A percentile compares a stretch with the other conserved stretches of the same genome.
Conservation (phyloP, 495 filamentous ascomycete genomes). For the Talaromyces nanjingensis region DNA sequence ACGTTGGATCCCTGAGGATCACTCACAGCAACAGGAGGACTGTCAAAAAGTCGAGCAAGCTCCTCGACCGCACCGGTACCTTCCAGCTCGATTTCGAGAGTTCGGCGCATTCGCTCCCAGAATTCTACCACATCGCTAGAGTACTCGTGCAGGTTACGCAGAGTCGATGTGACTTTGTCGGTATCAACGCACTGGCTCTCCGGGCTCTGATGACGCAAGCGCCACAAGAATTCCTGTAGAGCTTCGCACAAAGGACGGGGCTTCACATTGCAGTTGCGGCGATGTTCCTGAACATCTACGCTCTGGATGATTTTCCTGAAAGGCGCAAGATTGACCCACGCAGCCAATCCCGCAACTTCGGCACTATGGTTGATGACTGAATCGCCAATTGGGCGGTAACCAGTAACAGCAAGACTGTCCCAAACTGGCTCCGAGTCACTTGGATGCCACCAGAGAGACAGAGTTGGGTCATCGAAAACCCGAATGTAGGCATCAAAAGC, state of each 20-base stretch:
- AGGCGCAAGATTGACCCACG: slow-evolving; percentile 53
- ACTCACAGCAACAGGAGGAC: slow-evolving; percentile 15
- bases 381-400: slow-evolving; percentile 47
- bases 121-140: slow-evolving; percentile 42
- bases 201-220: slow-evolving; percentile 27
- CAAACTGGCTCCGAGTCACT: slow-evolving; percentile 61
- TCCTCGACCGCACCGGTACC: slow-evolving; percentile 34
- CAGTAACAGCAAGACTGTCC: slow-evolving; percentile 62
- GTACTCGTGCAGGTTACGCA: slow-evolving; percentile 38
- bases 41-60: slow-evolving; percentile 41
- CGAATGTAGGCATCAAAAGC: slow-evolving; percentile 60
- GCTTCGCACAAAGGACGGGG: slow-evolving; percentile 47
- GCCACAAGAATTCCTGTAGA: slow-evolving; percentile 40
- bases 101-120: slow-evolving; percentile 48
- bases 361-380: slow-evolving; percentile 42
- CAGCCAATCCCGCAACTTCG: slow-evolving; percentile 45
- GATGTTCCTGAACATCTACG: slow-evolving; percentile 42
- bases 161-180: slow-evolving; percentile 32
- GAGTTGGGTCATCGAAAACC: slow-evolving; percentile 54
- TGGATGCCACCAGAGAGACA: slow-evolving; percentile 57
- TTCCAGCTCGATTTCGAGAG: slow-evolving; percentile 43
- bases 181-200: slow-evolving; percentile 37
- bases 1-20: slow-evolving; percentile 10
- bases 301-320: slow-evolving; percentile 50
- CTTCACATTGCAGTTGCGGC: slow-evolving; percentile 37